phyloP scores from a whole-genome alignment of 139 green algal genomes.

The Tetradesmus obliquus region DNA sequence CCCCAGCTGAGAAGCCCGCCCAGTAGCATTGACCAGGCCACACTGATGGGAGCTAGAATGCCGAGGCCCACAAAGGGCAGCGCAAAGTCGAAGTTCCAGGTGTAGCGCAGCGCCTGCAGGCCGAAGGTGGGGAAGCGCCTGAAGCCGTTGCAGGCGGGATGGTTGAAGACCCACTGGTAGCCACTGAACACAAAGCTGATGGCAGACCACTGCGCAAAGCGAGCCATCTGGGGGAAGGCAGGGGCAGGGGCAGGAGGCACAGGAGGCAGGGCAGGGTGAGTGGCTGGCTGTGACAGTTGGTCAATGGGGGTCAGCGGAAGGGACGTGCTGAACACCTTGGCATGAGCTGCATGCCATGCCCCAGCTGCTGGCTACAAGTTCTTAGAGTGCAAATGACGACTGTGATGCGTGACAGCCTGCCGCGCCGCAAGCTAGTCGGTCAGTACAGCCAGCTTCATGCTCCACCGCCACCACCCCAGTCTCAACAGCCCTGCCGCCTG shows the following conservation, averaged over 20 bases:
- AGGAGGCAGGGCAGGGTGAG: not conserved
- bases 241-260: not conserved
- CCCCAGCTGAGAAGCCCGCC: conserved; percentile 32
- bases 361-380: not conserved
- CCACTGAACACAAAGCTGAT: conserved; percentile 46
- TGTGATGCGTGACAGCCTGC: not conserved
- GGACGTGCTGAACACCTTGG: not conserved
- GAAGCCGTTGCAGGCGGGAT: conserved; percentile 49
- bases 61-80: conserved; percentile 39
- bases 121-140: conserved; percentile 42
- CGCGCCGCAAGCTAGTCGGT: not conserved
- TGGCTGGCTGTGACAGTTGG: not conserved
- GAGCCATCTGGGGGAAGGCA: conserved; percentile 18
- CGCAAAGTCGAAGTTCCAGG: conserved; percentile 35
- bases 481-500: not conserved
- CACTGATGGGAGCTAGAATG: conserved; percentile 30
- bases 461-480: not conserved
- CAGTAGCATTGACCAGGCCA: conserved; percentile 27
- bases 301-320: not conserved
- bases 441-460: not conserved
- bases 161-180: conserved; percentile 51
- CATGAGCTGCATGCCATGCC: not conserved
- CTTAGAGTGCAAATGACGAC: not conserved
- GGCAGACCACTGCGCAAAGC: conserved; percentile 40
- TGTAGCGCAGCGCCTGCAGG: conserved; percentile 17